Percentiles rank a stretch among this genome's conserved stretches.
Evolutionary conservation across 768 basidiomycete species (phyloP).

Genomic region (Amanita exitialis): DNA sequence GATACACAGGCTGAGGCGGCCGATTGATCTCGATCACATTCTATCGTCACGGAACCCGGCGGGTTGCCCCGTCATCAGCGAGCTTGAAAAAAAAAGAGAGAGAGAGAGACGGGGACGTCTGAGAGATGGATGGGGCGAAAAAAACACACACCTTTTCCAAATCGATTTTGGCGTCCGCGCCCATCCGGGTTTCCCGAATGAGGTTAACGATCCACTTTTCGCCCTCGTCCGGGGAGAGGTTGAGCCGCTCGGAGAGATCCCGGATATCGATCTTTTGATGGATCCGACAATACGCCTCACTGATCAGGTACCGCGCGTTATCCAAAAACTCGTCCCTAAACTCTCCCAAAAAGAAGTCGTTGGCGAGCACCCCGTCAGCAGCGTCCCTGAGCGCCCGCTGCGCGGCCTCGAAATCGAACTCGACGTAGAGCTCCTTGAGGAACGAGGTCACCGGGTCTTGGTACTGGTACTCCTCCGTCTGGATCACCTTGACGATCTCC

Average conservation of each 20-base stretch:
- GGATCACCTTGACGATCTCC: slow-evolving; percentile 88
- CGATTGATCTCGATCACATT: slow-evolving; percentile 96
- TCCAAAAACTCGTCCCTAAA: slow-evolving; percentile 94
- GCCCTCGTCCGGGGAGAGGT: slow-evolving; percentile 89
- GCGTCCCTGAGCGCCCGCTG: slow-evolving; percentile 72
- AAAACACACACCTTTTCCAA: slow-evolving; percentile 66
- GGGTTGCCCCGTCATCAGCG: background rate
- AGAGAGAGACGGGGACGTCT: no score
- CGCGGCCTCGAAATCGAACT: slow-evolving; percentile 95
- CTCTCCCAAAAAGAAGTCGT: slow-evolving; percentile 91
- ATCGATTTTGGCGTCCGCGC: slow-evolving; percentile 95
- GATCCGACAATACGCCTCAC: slow-evolving; percentile 96
- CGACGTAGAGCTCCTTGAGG: slow-evolving; percentile 86
- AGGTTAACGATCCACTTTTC: slow-evolving; percentile 99
- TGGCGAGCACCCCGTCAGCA: slow-evolving; percentile 63
- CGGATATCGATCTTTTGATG: slow-evolving; percentile 90
- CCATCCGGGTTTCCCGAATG: slow-evolving; percentile 94
- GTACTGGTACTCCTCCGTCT: slow-evolving; percentile 95
- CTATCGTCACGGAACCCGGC: slow-evolving; percentile 25
- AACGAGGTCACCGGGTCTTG: slow-evolving; percentile 89
- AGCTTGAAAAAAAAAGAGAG: background rate
- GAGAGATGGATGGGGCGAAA: no score
- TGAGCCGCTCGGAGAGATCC: slow-evolving; percentile 87
- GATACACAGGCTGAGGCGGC: slow-evolving; percentile 83
- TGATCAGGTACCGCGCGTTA: slow-evolving; percentile 91